Base-by-base conservation (phyloP, 768 basidiomycete species). In the Trichaptum fuscoviolaceum region DNA sequence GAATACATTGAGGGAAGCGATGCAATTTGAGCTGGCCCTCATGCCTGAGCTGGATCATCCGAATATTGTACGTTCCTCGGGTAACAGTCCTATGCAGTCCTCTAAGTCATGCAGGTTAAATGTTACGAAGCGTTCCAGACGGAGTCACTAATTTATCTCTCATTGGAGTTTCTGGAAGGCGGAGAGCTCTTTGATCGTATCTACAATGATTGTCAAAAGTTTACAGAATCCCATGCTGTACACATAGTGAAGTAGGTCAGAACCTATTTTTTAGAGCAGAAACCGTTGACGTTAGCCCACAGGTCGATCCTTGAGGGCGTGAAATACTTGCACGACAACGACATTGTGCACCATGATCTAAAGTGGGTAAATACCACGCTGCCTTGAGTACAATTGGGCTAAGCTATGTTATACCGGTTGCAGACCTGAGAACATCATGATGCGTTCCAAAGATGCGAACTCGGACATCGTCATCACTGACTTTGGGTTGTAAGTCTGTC, bases 51-150 rank as follows among this genome's bases (percentile, higher is more conserved):
- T 99, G 63, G 85, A 96, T 73, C 96, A 99, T 75, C 88, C 91
- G 0, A 96, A 98, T 72, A 92, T 98, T 69, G 95, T 95, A 66
- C 71, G 86, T 81, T 42, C 35, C 35, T 52, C 42, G 12, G 52
- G n/a, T n/a, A n/a, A n/a, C n/a, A 27, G 17, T 18, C 7, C 58
- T 59, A 2, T 30, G 67, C 67, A 52, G 42, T 35, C 15, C 15
- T 23, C 25, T 35, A 23, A 24, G 7, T 6, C 25, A 30, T 9
- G n/a, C 72, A 95, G 93, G 93, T 97, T 66, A 96, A 96, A 74
- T 95, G 96, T 73, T 96, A 90, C 76, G 95, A 97, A 75, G 94
- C 91, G 88, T 99, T 99, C 75, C 97, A 99, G 73, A 93, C 92
- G 9, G 82, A 94, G 69, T 84, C 88, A 18, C 97, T 97, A 78